phyloP scores from a whole-genome alignment of 306 rosid species.

The Cucurbita argyrosperma region DNA sequence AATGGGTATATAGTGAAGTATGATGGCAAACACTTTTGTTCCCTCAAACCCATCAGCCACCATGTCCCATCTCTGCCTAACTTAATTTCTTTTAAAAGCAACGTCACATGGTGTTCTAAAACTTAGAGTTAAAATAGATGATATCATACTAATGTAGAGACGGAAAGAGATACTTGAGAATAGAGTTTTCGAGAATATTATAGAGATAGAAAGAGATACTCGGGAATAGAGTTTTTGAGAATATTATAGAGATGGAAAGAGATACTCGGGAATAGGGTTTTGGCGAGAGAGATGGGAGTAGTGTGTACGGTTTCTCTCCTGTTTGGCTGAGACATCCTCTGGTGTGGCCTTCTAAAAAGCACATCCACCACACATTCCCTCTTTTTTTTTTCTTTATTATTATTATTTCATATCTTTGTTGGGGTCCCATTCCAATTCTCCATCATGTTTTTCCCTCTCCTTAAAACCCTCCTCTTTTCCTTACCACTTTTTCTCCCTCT shows the following conservation, averaged over 20 bases:
- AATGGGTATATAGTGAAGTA: neutral
- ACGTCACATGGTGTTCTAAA: neutral
- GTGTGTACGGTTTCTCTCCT: neutral
- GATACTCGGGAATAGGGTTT: neutral
- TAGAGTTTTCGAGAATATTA: no score
- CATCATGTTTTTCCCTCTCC: neutral
- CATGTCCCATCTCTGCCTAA: neutral
- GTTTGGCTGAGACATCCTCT: neutral
- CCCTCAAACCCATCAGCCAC: conserved; percentile 4
- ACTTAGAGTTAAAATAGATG: no score
- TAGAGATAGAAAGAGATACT: no score
- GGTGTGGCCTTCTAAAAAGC: neutral
- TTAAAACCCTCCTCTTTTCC: neutral
- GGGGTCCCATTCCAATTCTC: neutral
- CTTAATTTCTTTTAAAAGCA: neutral
- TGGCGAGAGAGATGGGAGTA: neutral
- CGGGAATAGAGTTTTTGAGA: no score
- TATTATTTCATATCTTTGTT: neutral
- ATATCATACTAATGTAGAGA: neutral
- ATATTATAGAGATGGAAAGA: no score
- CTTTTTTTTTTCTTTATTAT: neutral
- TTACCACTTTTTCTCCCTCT: neutral
- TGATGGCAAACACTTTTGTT: neutral
- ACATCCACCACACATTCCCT: neutral
- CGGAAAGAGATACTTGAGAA: no score